A percentile compares a stretch with the other conserved stretches of the same genome.
Conservation (phyloP, 768 basidiomycete genomes). For the Calocybe cyanea region DNA sequence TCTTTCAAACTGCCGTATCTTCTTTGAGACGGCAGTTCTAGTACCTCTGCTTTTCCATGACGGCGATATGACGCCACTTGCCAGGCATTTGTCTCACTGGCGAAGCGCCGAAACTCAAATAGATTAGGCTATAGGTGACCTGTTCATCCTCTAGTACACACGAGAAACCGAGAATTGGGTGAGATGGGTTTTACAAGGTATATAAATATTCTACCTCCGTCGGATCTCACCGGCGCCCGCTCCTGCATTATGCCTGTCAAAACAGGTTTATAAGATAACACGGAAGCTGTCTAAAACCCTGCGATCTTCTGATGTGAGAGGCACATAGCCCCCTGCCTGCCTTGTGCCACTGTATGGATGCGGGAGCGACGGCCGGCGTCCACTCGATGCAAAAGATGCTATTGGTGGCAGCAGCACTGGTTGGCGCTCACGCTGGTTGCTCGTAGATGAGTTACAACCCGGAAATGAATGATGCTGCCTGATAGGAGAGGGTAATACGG, state of each 20-base stretch:
- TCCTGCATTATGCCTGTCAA: not conserved
- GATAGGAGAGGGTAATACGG: slow-evolving; percentile 11
- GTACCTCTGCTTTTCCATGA: too few species aligned
- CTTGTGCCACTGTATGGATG: slow-evolving; percentile 25
- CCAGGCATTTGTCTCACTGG: not conserved
- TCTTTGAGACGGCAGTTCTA: too few species aligned
- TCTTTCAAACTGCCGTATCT: too few species aligned
- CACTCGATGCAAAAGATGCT: slow-evolving; percentile 7
- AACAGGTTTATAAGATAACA: slow-evolving; percentile 36
- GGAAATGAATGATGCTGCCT: slow-evolving; percentile 10
- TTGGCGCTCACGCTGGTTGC: slow-evolving; percentile 3
- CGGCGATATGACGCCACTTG: too few species aligned
- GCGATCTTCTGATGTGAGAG: slow-evolving; percentile 53
- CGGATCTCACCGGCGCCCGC: slow-evolving; percentile 3
- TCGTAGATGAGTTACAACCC: slow-evolving; percentile 4
- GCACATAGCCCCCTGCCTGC: slow-evolving; percentile 26
- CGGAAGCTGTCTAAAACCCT: slow-evolving; percentile 55
- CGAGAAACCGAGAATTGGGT: not conserved
- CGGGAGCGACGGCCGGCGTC: slow-evolving; percentile 13
- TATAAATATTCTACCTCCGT: slow-evolving; percentile 2
- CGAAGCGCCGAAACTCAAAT: not conserved
- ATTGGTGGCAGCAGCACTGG: slow-evolving; percentile 18
- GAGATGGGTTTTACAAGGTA: not conserved
- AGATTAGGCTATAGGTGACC: not conserved
- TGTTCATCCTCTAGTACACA: not conserved